Evolutionary conservation across 108 stramenopile species (phyloP), one percentile per base, ranked within the genome.

Genomic region (Hondaea fermentalgiana): DNA sequence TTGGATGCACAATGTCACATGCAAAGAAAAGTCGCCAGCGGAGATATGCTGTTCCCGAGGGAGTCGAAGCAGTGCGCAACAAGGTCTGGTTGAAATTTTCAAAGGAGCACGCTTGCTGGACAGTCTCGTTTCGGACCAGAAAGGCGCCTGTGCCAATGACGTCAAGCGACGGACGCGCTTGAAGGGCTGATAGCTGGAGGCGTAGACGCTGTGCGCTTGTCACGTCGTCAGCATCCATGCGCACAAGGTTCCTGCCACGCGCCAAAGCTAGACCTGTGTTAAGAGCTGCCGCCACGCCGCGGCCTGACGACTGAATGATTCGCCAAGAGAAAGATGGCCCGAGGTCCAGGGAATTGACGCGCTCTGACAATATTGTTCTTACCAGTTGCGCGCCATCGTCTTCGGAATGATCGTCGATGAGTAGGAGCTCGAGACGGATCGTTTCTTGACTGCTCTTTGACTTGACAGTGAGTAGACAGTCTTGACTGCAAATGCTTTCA

Each of bases 191-290:
- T 6, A 83, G 51, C 28, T 83, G 76, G 43, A 6, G 44, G 49
- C 49, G 49, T 2, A 83, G 12, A 17, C 76, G 76, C 12, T 8
- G 14, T 35, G 23, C 2, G 23, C 49, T 83, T 12, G 49, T 25
- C 12, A 83, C 4, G 49, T 83, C 76, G 76, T 83, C 76, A 16
- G 76, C 76, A 35, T 83, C 76, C 76, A 83, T 83, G 6, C 76
- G 76, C 19, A 53, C 12, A 55, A 83, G 19, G 10, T 45, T 12
- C 14, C 28, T 8, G 12, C 76, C 51, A 55, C 23, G n/a, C 12
- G 51, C 76, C 12, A 23, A 43, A 12, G 76, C 76, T 6, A 83
- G 19, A 12, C 76, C 76, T 35, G 76, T 28, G 76, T 83, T 83
- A 8, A 83, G 28, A 12, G 76, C 76, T 6, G 23, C n/a, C 51